Conservation (phyloP, 2,329 filamentous ascomycete genomes). For the Aquanectria penicillioides region DNA sequence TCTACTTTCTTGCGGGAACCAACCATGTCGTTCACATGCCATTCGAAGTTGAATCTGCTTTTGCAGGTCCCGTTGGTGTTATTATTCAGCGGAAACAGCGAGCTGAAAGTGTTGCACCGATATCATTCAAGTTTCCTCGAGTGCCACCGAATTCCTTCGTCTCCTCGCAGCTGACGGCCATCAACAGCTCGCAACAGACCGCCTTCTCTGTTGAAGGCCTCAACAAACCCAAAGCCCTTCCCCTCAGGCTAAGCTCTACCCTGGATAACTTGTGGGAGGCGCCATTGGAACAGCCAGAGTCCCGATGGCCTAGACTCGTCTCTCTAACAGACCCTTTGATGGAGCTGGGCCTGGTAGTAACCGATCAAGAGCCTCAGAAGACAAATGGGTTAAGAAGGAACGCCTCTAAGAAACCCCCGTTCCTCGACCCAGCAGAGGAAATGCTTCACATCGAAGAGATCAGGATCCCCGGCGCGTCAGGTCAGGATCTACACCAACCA, state of each 20-base stretch:
- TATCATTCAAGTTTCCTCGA: constrained; percentile 65
- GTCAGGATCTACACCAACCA: constrained; percentile 53
- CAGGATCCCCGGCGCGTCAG: constrained; percentile 61
- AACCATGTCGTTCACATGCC: constrained; percentile 92
- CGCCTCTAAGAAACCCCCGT: constrained; percentile 55
- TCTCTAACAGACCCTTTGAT: constrained; percentile 86
- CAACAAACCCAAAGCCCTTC: constrained; percentile 64
- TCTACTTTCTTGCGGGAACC: constrained; percentile 89
- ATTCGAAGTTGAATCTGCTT: constrained; percentile 90
- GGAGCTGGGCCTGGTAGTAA: constrained; percentile 85
- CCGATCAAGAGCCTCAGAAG: constrained; percentile 57
- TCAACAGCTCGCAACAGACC: constrained; percentile 61
- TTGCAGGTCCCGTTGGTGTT: constrained; percentile 83
- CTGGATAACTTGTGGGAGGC: constrained; percentile 68
- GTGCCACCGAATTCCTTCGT: constrained; percentile 87
- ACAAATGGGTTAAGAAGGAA: constrained; percentile 43
- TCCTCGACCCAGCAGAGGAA: constrained; percentile 82
- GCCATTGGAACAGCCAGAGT: constrained; percentile 61
- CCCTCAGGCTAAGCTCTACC: constrained; percentile 61
- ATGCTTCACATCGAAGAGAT: constrained; percentile 82
- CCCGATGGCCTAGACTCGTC: constrained; percentile 79
- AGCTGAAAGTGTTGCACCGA: constrained; percentile 58
- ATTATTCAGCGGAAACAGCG: constrained; percentile 84
- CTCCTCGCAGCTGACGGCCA: constrained; percentile 70
- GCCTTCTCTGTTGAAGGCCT: constrained; percentile 67